phyloP scores from a whole-genome alignment of 805 yeast species.

The Allodekkera sacchari region DNA sequence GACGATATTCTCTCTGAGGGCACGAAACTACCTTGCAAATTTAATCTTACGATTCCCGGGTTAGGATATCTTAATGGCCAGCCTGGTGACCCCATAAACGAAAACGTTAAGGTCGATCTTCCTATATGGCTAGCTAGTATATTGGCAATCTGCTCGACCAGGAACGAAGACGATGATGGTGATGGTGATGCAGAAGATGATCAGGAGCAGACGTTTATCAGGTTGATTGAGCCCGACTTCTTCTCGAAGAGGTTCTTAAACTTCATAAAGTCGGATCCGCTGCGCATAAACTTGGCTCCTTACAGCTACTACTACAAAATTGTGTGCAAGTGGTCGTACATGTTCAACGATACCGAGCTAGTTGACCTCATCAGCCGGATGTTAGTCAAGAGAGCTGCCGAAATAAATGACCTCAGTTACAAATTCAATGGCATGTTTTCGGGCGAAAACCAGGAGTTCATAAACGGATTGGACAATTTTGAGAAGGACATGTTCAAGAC shows the following conservation, averaged over 20 bases:
- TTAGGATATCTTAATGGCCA: slow-evolving; percentile 82
- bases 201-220: slow-evolving; percentile 45
- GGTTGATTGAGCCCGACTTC: slow-evolving; percentile 63
- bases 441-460: slow-evolving; percentile 33
- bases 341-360: slow-evolving; percentile 61
- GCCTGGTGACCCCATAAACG: slow-evolving; percentile 51
- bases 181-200: slow-evolving; percentile 20
- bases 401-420: slow-evolving; percentile 58
- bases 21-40: slow-evolving; percentile 66
- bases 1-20: slow-evolving; percentile 62
- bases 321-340: slow-evolving; percentile 67
- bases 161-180: slow-evolving; percentile 18
- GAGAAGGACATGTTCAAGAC: slow-evolving; percentile 53
- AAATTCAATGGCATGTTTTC: slow-evolving; percentile 27
- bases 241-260: slow-evolving; percentile 60
- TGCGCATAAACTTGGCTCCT: slow-evolving; percentile 16
- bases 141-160: slow-evolving; percentile 44
- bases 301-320: slow-evolving; percentile 45
- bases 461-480: slow-evolving; percentile 65
- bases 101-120: slow-evolving; percentile 60
- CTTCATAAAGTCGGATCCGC: slow-evolving; percentile 63
- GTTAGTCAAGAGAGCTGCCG: slow-evolving; percentile 57
- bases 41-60: slow-evolving; percentile 73
- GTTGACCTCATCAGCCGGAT: slow-evolving; percentile 39
- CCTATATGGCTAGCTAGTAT: slow-evolving; percentile 88